These are phyloP conservation scores for Opeltia flavorubescens DNA, from an alignment of 495 filamentous ascomycete genomes.

Conservation along the genomic window DNA sequence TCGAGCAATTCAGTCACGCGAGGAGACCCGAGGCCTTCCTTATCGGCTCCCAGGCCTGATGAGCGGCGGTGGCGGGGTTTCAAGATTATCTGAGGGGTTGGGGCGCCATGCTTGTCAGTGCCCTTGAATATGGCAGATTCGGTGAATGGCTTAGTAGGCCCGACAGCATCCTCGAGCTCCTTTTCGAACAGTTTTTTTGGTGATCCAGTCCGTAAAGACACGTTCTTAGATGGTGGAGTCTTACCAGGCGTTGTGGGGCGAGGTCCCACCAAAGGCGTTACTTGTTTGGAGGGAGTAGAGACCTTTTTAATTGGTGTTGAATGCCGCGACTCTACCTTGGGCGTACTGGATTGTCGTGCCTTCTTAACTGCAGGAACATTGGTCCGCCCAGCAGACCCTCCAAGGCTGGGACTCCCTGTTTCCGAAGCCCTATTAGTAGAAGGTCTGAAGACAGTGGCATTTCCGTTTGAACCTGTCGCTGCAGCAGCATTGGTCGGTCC, in stretches of 20 bases:
- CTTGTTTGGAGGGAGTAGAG: slow-evolving; percentile 33
- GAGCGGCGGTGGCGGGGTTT: slow-evolving; percentile 48
- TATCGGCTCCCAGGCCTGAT: slow-evolving; percentile 63
- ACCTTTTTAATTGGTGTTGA: slow-evolving; percentile 31
- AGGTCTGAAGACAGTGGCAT: not conserved
- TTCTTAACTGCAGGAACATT: slow-evolving; percentile 34
- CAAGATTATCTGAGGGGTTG: slow-evolving; percentile 48
- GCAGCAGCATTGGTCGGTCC: slow-evolving; percentile 6
- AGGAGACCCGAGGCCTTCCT: slow-evolving; percentile 64
- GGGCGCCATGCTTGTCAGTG: slow-evolving; percentile 37
- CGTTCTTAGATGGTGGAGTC: slow-evolving; percentile 35
- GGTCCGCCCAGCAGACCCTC: slow-evolving; percentile 37
- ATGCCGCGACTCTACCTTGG: slow-evolving; percentile 20
- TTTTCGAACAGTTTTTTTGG: slow-evolving; percentile 40
- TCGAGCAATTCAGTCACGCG: slow-evolving; percentile 60
- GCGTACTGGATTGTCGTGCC: slow-evolving; percentile 28
- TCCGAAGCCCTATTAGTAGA: slow-evolving; percentile 35
- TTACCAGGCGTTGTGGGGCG: slow-evolving; percentile 38
- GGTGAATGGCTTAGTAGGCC: slow-evolving; percentile 23
- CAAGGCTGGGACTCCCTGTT: slow-evolving; percentile 43
- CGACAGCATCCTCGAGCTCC: slow-evolving; percentile 23
- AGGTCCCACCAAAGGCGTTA: slow-evolving; percentile 33
- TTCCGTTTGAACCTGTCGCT: not conserved
- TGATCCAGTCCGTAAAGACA: slow-evolving; percentile 32
- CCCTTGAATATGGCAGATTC: slow-evolving; percentile 19